phyloP scores from a whole-genome alignment of 2,329 filamentous ascomycete genomes.

The Ophiocordyceps polyrhachis-furcata region DNA sequence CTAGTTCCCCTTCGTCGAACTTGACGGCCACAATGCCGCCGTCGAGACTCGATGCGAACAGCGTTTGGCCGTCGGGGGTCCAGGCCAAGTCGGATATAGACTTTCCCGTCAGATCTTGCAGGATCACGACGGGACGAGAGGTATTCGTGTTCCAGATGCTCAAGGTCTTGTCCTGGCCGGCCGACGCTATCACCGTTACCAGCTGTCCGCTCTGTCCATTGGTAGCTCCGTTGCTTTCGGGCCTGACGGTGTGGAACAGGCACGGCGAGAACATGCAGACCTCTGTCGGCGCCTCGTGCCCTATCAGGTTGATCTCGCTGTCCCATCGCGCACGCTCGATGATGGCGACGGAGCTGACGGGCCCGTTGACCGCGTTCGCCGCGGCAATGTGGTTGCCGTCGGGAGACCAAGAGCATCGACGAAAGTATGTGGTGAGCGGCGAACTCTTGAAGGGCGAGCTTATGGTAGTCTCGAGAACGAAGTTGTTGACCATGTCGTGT shows the following conservation, averaged over 20 bases:
- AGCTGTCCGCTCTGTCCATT: constrained; percentile 26
- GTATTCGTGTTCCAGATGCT: constrained; percentile 98
- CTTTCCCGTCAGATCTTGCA: constrained; percentile 76
- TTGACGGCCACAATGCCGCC: constrained; percentile 67
- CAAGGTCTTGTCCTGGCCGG: constrained; percentile 87
- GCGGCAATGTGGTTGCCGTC: constrained; percentile 95
- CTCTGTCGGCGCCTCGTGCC: constrained; percentile 90
- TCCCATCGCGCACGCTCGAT: constrained; percentile 87
- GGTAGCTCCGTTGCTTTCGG: constrained; percentile 30
- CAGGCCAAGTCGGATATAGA: constrained; percentile 88
- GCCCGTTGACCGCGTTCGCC: constrained; percentile 91
- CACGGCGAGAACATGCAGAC: constrained; percentile 94
- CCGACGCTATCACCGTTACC: constrained; percentile 90
- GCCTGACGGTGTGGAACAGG: constrained; percentile 60
- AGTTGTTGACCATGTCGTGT: constrained; percentile 94
- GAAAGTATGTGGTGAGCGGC: constrained; percentile 90
- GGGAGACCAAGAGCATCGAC: constrained; percentile 91
- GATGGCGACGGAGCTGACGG: constrained; percentile 91
- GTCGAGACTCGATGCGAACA: constrained; percentile 78
- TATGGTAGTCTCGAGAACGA: constrained; percentile 85
- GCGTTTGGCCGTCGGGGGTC: constrained; percentile 74
- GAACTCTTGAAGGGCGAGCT: constrained; percentile 74
- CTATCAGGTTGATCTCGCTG: constrained; percentile 91
- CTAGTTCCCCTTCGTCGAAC: constrained; percentile 76
- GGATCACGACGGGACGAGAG: constrained; percentile 73